Evolutionary conservation across 2,329 filamentous ascomycete species (phyloP), one percentile per base, ranked within the genome.

Genomic region (Aspergillus pseudoglaucus): DNA sequence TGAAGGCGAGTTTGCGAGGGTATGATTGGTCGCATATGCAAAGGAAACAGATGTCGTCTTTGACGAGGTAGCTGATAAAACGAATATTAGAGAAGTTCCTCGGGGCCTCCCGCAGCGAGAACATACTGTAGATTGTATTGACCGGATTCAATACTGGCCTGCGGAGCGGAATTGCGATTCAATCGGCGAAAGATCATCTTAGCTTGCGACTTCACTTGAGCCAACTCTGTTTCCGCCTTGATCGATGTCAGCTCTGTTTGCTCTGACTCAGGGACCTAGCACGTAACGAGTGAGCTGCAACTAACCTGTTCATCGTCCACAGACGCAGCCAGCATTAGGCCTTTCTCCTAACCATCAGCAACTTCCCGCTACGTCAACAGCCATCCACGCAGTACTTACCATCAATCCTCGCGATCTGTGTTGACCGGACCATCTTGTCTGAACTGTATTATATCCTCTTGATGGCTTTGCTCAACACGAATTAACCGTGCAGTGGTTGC

Each of bases 1-100:
- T 96, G 72, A 98, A 95, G 64, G 94, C 91, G 43, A 98, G 87
- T 73, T 98, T 97, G 71, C 93, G 91, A 49, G 93, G 91, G 77
- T 97, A 98, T 48, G 88, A 88, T 49, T 83, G 80, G 70, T 96
- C 90, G 76, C 88, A 90, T 71, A 98, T 91, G 77, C 87, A 90
- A 60, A 97, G 79, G 77, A 95, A 97, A 73, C 90, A 85, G 58
- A 98, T 79, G 60, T 88, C 84, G 63, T 83, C 78, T 61, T 85
- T 77, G 72, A 98, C 87, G 54, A 91, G 76, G 77, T 95, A 95
- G 79, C 87, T 90, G 62, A 40, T 20, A 7, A 8, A n/a, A 17
- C 14, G 53, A 38, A 22, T 35, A 37, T 23, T 22, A 39, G 25
- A 38, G 22, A 27, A 20, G 32, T 3, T 10, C 10, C 8, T 8